Evolutionary conservation across 352 stramenopile genomes (phyloP).

Genomic region (Pythium vanterpoolii): DNA sequence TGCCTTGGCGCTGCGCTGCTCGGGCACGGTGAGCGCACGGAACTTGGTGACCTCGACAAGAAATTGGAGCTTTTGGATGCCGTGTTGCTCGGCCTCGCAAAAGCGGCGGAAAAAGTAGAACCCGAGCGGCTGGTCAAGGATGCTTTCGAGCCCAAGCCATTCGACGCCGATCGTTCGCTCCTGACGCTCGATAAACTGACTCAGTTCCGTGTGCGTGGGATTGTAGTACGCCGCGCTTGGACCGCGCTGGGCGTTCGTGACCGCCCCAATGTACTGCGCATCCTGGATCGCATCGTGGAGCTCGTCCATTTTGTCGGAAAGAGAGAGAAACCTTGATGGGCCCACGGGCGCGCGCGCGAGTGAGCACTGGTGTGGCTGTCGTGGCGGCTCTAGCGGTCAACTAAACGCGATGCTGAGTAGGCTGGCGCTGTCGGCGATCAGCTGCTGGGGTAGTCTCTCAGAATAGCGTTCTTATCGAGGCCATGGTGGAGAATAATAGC

Average conservation of each 20-base stretch:
- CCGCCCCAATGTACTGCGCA: slow-evolving; percentile 84
- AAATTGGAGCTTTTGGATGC: slow-evolving; percentile 59
- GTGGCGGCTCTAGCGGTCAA: too few relatives aligned
- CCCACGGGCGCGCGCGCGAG: background rate
- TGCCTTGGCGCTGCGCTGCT: slow-evolving; percentile 47
- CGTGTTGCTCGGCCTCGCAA: slow-evolving; percentile 67
- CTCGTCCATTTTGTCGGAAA: slow-evolving; percentile 61
- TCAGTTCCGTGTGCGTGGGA: slow-evolving; percentile 54
- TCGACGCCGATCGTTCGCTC: slow-evolving; percentile 45
- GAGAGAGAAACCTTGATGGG: background rate
- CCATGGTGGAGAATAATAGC: background rate
- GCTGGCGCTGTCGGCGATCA: background rate
- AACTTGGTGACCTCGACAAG: slow-evolving; percentile 75
- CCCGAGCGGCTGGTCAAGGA: slow-evolving; percentile 72
- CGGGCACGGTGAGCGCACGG: slow-evolving; percentile 38
- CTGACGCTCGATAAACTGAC: slow-evolving; percentile 61
- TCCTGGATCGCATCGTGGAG: slow-evolving; percentile 89
- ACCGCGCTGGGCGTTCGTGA: slow-evolving; percentile 68
- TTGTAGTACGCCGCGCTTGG: slow-evolving; percentile 73
- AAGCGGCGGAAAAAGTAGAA: slow-evolving; percentile 82
- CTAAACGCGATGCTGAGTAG: too few relatives aligned
- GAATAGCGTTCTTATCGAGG: slow-evolving; percentile 17
- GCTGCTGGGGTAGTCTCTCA: background rate
- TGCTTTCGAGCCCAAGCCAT: slow-evolving; percentile 65
- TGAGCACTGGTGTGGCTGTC: background rate